Evolutionary conservation across 192 early-diverging fungal genomes (phyloP).

Genomic region (Gorgonomyces haynaldii): DNA sequence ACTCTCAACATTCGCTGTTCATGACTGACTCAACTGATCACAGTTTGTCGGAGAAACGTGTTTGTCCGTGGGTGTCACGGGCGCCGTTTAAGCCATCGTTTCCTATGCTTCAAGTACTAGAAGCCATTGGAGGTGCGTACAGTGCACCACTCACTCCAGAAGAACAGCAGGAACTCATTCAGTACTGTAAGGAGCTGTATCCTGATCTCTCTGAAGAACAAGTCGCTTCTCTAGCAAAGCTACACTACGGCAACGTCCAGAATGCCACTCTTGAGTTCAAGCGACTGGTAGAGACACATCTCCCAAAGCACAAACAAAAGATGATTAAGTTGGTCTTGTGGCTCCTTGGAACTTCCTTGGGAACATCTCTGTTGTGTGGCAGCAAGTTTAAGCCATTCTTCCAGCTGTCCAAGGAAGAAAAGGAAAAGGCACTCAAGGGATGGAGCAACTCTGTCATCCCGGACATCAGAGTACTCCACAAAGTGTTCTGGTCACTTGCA

Average conservation of each 20-base stretch:
- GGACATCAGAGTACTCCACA: slow-evolving; percentile 16
- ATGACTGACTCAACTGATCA: no score
- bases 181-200: slow-evolving; percentile 13
- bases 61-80: no score
- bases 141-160: slow-evolving; percentile 23
- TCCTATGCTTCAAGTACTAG: slow-evolving; percentile 10
- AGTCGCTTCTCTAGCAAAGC: slow-evolving; percentile 3
- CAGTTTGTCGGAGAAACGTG: no score
- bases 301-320: no score
- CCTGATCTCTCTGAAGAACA: slow-evolving; percentile 11
- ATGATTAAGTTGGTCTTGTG: no score
- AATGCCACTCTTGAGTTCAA: slow-evolving; percentile 7
- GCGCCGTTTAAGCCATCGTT: background rate
- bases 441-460: slow-evolving; percentile 12
- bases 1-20: no score
- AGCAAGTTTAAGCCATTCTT: slow-evolving; percentile 14
- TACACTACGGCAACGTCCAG: slow-evolving; percentile 4
- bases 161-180: slow-evolving; percentile 17
- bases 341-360: slow-evolving; percentile 16
- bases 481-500: slow-evolving; percentile 15
- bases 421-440: slow-evolving; percentile 16
- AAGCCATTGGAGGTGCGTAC: slow-evolving; percentile 37
- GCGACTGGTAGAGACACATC: slow-evolving; percentile 1
- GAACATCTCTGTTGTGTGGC: slow-evolving; percentile 18
- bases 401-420: slow-evolving; percentile 13